Evolutionary conservation across 2,329 filamentous ascomycete genomes (phyloP).

Genomic region (Alternaria conjuncta): DNA sequence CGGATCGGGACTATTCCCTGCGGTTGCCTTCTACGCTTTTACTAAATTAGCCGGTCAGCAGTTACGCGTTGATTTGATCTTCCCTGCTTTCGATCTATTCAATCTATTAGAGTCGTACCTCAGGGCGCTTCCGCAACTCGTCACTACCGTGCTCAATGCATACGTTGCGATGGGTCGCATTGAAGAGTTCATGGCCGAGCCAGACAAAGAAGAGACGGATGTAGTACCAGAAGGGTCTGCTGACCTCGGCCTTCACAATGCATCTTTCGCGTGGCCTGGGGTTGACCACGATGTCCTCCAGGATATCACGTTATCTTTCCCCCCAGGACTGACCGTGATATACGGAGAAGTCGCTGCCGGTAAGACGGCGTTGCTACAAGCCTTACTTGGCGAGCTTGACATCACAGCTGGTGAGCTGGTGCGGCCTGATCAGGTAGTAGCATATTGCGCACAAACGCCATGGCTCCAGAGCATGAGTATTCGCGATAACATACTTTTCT

Average conservation of each 20-base stretch:
- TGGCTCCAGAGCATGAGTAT: conserved; percentile 76
- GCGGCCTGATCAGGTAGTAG: conserved; percentile 63
- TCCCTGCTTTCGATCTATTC: conserved; percentile 85
- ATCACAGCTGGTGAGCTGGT: conserved; percentile 58
- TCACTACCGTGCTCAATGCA: conserved; percentile 80
- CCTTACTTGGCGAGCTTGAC: conserved; percentile 66
- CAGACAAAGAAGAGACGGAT: conserved; percentile 69
- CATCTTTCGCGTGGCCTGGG: conserved; percentile 82
- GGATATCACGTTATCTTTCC: conserved; percentile 62
- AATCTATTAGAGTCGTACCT: conserved; percentile 75
- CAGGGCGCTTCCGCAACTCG: conserved; percentile 74
- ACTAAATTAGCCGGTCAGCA: conserved; percentile 72
- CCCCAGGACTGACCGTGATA: conserved; percentile 64
- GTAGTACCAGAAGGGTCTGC: conserved; percentile 46
- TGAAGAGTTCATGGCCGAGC: conserved; percentile 85
- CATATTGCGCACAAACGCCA: conserved; percentile 69
- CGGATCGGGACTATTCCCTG: conserved; percentile 76
- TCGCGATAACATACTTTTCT: conserved; percentile 71
- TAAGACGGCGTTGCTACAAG: conserved; percentile 67
- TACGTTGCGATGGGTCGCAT: conserved; percentile 83
- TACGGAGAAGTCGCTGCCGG: conserved; percentile 69
- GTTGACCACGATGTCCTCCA: conserved; percentile 62
- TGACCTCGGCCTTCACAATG: conserved; percentile 62
- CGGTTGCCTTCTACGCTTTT: conserved; percentile 82
- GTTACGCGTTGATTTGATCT: conserved; percentile 80